Percentiles rank a stretch among this genome's conserved stretches.
Evolutionary conservation across 1,284 basidiomycete genomes (phyloP).

Genomic region (Trichosporon coremiiforme): DNA sequence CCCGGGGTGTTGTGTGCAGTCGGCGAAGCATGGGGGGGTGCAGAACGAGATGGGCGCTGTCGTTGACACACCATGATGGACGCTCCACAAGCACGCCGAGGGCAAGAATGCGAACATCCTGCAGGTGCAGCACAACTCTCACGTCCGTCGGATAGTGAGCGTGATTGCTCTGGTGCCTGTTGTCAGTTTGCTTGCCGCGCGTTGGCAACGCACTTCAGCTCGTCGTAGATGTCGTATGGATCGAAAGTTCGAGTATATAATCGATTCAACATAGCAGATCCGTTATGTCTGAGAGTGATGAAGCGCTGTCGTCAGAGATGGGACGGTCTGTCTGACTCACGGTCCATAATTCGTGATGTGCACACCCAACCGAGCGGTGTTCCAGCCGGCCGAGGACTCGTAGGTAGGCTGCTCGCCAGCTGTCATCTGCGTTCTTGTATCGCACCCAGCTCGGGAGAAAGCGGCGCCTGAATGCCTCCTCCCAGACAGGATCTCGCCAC

Average conservation of each 20-base stretch:
- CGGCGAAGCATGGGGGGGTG: conserved; percentile 50
- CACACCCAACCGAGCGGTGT: conserved; percentile 47
- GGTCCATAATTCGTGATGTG: conserved; percentile 53
- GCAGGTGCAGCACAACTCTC: conserved; percentile 46
- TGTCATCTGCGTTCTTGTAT: conserved; percentile 43
- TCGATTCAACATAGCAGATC: conserved; percentile 48
- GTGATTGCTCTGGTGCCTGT: conserved; percentile 49
- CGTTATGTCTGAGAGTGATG: conserved; percentile 50
- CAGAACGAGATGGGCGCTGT: conserved; percentile 48
- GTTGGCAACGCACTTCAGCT: conserved; percentile 40
- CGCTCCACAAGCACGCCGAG: conserved; percentile 42
- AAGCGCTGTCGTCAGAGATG: conserved; percentile 41
- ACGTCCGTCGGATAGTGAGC: conserved; percentile 42
- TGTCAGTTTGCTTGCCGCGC: neutral
- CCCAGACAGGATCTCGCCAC: conserved; percentile 45
- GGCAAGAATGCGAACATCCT: conserved; percentile 51
- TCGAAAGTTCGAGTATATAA: conserved; percentile 52
- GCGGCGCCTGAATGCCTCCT: conserved; percentile 46
- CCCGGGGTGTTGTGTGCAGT: neutral
- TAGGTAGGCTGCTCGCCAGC: conserved; percentile 50
- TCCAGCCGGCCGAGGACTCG: conserved; percentile 46
- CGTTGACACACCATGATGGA: conserved; percentile 48
- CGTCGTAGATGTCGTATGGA: conserved; percentile 50
- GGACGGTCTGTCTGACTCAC: conserved; percentile 28
- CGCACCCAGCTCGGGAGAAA: conserved; percentile 51